A percentile compares a stretch with the other conserved stretches of the same genome.
Evolutionary conservation across 345 rosid species (phyloP).

Genomic region (Balakata baccata): DNA sequence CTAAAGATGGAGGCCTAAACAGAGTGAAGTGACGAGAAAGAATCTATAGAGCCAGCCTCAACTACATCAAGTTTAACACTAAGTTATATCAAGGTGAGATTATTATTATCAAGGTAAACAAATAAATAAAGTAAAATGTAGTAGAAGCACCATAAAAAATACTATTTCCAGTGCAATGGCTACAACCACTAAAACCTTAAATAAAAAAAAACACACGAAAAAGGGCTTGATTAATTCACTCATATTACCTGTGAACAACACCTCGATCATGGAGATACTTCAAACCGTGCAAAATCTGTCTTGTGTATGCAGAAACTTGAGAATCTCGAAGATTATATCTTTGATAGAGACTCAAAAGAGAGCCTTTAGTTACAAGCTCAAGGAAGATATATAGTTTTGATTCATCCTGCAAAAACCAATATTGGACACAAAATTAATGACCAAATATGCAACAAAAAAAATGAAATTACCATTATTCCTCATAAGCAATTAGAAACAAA

Average conservation of each 20-base stretch:
- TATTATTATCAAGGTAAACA: not conserved
- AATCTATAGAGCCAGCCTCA: not conserved
- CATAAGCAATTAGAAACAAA: not conserved
- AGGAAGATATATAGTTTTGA: constrained; percentile 80
- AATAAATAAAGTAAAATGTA: not conserved
- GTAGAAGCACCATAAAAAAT: not conserved
- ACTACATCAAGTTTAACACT: not conserved
- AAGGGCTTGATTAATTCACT: not conserved
- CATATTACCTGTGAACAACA: constrained; percentile 71
- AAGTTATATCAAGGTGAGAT: not conserved
- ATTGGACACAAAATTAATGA: not conserved
- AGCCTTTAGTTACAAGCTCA: constrained; percentile 77
- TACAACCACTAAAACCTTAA: not conserved
- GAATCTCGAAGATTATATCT: constrained; percentile 60
- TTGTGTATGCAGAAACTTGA: constrained; percentile 68
- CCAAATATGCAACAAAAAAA: not conserved
- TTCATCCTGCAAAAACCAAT: constrained; percentile 53
- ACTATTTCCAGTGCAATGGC: no score
- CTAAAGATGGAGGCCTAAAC: not conserved
- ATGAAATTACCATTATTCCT: not conserved
- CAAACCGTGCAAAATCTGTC: constrained; percentile 77
- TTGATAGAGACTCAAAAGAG: constrained; percentile 60
- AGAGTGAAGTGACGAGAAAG: not conserved
- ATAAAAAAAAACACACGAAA: not conserved
- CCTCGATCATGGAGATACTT: constrained; percentile 76